phyloP scores from a whole-genome alignment of 2,329 filamentous ascomycete species.

The Pseudogymnoascus pannorum region DNA sequence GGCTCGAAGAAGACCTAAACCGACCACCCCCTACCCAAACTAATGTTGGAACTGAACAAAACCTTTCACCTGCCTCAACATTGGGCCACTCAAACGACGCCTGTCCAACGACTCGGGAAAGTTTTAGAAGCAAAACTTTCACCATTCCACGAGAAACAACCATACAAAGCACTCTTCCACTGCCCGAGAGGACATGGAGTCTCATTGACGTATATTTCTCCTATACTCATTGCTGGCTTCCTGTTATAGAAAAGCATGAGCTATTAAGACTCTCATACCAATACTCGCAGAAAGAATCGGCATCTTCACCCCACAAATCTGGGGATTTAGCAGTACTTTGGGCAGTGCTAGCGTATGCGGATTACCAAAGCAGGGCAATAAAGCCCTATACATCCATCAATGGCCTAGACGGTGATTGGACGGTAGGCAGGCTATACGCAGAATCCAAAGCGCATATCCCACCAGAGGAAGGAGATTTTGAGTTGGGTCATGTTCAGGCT shows the following conservation, averaged over 20 bases:
- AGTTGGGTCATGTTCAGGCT: constrained; percentile 47
- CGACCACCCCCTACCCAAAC: neutral
- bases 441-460: constrained; percentile 45
- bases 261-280: constrained; percentile 26
- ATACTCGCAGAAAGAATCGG: constrained; percentile 22
- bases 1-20: neutral
- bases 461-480: constrained; percentile 39
- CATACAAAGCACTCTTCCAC: neutral
- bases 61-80: neutral
- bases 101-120: neutral
- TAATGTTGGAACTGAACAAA: neutral
- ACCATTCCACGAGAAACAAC: neutral
- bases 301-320: constrained; percentile 14
- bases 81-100: neutral
- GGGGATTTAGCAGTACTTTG: constrained; percentile 51
- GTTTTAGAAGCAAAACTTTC: neutral
- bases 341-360: constrained; percentile 51
- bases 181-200: constrained; percentile 28
- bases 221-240: constrained; percentile 71
- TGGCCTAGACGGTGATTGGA: constrained; percentile 19
- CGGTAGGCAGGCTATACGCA: constrained; percentile 38
- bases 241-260: constrained; percentile 59
- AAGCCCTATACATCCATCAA: constrained; percentile 14
- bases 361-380: constrained; percentile 42
- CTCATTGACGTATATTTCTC: constrained; percentile 68